Conservation (phyloP, 2,329 filamentous ascomycete species). For the Curvularia eragrostidis region DNA sequence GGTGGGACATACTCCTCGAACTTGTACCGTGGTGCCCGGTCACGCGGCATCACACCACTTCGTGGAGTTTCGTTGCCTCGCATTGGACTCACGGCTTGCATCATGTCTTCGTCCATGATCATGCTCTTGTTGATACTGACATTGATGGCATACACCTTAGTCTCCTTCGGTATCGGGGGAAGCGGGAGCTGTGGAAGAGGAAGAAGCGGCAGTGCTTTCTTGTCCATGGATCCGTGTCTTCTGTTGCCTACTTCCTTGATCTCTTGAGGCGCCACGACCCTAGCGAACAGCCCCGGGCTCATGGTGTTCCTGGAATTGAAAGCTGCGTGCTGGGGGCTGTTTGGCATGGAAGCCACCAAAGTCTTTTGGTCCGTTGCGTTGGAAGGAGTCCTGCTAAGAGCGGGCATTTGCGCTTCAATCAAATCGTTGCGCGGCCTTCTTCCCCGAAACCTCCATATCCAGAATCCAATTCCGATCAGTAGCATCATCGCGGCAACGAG, state of each 20-base stretch:
- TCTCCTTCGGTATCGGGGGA: constrained; percentile 24
- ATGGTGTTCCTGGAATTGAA: constrained; percentile 21
- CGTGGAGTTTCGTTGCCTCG: constrained; percentile 20
- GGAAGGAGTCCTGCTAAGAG: constrained; percentile 24
- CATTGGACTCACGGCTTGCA: constrained; percentile 23
- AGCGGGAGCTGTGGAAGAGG: constrained; percentile 24
- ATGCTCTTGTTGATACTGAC: constrained; percentile 41
- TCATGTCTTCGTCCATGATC: constrained; percentile 36
- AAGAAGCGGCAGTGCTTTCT: constrained; percentile 21
- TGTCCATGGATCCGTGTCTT: constrained; percentile 8
- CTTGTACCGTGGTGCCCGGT: constrained; percentile 28
- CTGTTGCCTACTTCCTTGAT: constrained; percentile 11
- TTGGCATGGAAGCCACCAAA: constrained; percentile 34
- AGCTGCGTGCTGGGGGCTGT: constrained; percentile 29
- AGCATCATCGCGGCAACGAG: constrained; percentile 30
- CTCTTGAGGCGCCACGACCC: constrained; percentile 13
- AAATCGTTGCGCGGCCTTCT: constrained; percentile 21
- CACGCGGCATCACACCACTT: constrained; percentile 20
- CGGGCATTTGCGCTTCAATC: constrained; percentile 19
- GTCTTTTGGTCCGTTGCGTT: constrained; percentile 36
- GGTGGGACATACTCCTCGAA: constrained; percentile 37
- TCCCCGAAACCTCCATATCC: constrained; percentile 31
- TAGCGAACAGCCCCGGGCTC: constrained; percentile 23
- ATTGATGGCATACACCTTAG: constrained; percentile 32
- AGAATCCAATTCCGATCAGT: constrained; percentile 30